phyloP scores from a whole-genome alignment of 768 basidiomycete genomes.

The Russula foetens region DNA sequence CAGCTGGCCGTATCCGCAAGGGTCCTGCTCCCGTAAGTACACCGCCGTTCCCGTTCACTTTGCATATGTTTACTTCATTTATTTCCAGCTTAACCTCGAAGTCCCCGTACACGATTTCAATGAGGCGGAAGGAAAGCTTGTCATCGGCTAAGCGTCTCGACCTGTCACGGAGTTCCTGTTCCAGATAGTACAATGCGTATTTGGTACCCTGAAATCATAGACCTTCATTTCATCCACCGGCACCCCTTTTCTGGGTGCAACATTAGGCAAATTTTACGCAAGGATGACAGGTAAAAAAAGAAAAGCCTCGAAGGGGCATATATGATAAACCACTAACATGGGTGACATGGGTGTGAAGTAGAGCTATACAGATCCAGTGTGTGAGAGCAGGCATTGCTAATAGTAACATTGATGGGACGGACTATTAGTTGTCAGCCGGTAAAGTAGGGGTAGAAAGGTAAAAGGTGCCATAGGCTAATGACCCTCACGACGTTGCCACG shows the following conservation, averaged over 20 bases:
- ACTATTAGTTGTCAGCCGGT: constrained; percentile 7
- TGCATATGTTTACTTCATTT: constrained; percentile 9
- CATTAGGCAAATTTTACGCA: background rate
- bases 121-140: constrained; percentile 77
- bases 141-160: constrained; percentile 55
- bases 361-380: constrained; percentile 1
- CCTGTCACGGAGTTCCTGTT: background rate
- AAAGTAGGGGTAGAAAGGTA: background rate
- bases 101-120: constrained; percentile 84
- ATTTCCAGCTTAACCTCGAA: constrained; percentile 79
- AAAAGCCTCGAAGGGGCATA: background rate
- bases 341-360: constrained; percentile 1
- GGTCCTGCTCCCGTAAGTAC: constrained; percentile 87
- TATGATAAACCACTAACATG: background rate
- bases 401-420: constrained; percentile 2
- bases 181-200: background rate
- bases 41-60: background rate
- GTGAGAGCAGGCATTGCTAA: constrained; percentile 6
- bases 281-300: background rate
- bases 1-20: constrained; percentile 90
- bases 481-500: too few species aligned
- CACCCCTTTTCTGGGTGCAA: background rate
- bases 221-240: background rate
- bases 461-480: background rate
- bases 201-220: constrained; percentile 6